Evolutionary conservation across 805 yeast genomes (phyloP), one percentile per base, ranked within the genome.

Genomic region (Suhomyces vadensis): DNA sequence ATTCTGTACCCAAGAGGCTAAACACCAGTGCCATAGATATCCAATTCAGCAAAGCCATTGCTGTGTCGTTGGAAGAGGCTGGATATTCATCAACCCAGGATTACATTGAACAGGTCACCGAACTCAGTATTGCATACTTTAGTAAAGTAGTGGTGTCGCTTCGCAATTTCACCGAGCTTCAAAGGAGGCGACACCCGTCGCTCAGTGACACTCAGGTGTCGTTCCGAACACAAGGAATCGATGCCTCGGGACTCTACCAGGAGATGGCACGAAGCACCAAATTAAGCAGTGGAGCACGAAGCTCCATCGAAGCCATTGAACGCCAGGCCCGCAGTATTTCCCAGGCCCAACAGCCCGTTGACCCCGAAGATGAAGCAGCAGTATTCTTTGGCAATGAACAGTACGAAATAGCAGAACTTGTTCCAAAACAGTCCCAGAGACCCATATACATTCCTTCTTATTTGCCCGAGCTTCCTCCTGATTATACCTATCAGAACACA

Each of bases 401-500:
- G 20, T 73, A 78, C 39, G 78, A 74, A 42, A 69, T 81, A 3
- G 71, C 79, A 2, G 68, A 74, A 39, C 69, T 87, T 20, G 77
- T 84, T 10, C 90, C 76, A 1, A 83, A 44, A 65, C 83, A 26
- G 37, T 48, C 60, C 5, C 38, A 44, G n/a, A 51, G 53, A 22
- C 72, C 74, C 1, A 58, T 61, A 4, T 79, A 79, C 47, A 74
- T 87, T 6, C 95, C 95, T 0, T 58, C 67, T 5, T 90, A 90
- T 83, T 67, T 92, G 53, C 99, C 99, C 0, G 81, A 81, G 9
- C 73, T 92, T 22, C 99, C 99, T 1, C 96, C 98, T 0, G 96
- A 89, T 56, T 95, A 91, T 63, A 92, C 98, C 0, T 92, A 85
- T 60, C 82, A 80, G 62, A 78, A 82, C 44, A 86, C 96, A 0